These are phyloP conservation scores for Datisca glomerata DNA, from an alignment of 306 rosid species.

Conservation along the genomic window DNA sequence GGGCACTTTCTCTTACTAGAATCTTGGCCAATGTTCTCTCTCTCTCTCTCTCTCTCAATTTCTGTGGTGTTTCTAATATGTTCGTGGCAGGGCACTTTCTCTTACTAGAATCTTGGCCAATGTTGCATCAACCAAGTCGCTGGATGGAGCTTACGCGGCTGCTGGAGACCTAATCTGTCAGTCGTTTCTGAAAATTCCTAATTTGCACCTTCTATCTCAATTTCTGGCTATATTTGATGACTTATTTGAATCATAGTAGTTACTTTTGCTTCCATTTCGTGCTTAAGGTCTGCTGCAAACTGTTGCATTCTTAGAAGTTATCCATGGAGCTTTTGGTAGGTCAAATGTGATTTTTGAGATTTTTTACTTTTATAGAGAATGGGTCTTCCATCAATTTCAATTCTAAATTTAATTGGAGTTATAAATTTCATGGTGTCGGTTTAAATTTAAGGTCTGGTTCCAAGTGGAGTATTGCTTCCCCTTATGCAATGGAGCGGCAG, in stretches of 20 bases:
- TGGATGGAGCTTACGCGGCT: constrained; percentile 45
- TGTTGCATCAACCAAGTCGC: constrained; percentile 28
- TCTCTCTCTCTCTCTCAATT: background rate
- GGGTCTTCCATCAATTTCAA: no score
- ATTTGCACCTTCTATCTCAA: no score
- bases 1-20: constrained; percentile 39
- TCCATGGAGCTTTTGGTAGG: constrained; percentile 80
- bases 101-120: constrained; percentile 27
- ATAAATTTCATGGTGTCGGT: background rate
- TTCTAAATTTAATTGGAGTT: background rate
- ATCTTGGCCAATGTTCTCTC: constrained; percentile 25
- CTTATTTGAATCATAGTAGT: no score
- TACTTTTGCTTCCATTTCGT: background rate
- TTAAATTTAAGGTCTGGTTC: constrained; percentile 57
- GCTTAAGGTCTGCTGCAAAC: constrained; percentile 63
- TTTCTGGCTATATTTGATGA: no score
- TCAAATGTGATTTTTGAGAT: constrained; percentile 25
- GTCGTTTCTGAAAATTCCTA: no score
- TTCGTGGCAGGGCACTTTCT: constrained; percentile 42
- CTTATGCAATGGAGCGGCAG: constrained; percentile 95
- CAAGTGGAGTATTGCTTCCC: constrained; percentile 77
- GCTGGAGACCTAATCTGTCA: constrained; percentile 53
- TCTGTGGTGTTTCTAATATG: background rate
- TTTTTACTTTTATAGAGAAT: background rate
- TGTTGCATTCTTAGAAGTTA: constrained; percentile 73